Evolutionary conservation across 1,139 yeast species (phyloP).

Genomic region (Meyerozyma elateridarum): DNA sequence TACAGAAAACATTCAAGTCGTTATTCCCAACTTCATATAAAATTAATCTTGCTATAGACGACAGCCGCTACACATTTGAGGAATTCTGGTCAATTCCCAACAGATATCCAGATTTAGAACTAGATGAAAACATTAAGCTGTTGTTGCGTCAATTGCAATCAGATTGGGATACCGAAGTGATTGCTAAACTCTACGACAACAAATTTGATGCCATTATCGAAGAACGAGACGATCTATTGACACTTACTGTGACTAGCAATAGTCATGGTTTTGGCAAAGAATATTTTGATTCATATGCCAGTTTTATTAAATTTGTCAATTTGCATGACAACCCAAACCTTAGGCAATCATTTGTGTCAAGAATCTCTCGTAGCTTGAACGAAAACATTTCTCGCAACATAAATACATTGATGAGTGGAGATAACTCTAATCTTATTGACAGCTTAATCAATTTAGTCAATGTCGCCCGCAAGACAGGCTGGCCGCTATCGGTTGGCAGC

Average conservation of each 20-base stretch:
- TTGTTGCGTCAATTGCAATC: neutral
- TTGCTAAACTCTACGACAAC: slow-evolving; percentile 3
- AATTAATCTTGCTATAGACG: neutral
- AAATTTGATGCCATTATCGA: neutral
- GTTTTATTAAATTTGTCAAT: slow-evolving; percentile 5
- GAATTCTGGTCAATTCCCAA: neutral
- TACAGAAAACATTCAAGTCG: slow-evolving; percentile 1
- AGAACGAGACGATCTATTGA: neutral
- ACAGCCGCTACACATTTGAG: neutral
- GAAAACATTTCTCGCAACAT: slow-evolving; percentile 4
- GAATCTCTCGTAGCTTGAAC: slow-evolving; percentile 4
- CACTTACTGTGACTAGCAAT: neutral
- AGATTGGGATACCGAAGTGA: slow-evolving; percentile 2
- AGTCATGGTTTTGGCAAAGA: neutral
- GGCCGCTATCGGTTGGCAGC: slow-evolving; percentile 4
- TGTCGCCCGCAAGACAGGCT: slow-evolving; percentile 3
- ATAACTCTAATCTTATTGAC: neutral
- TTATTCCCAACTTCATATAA: neutral
- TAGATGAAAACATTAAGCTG: neutral
- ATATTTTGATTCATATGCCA: slow-evolving; percentile 1
- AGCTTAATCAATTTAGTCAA: neutral
- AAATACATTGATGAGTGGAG: neutral
- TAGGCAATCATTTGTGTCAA: slow-evolving; percentile 2
- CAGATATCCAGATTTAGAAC: neutral
- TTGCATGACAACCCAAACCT: slow-evolving; percentile 1